phyloP scores from a whole-genome alignment of 164 flowering plant genomes.

The Euptelea pleiosperma region DNA sequence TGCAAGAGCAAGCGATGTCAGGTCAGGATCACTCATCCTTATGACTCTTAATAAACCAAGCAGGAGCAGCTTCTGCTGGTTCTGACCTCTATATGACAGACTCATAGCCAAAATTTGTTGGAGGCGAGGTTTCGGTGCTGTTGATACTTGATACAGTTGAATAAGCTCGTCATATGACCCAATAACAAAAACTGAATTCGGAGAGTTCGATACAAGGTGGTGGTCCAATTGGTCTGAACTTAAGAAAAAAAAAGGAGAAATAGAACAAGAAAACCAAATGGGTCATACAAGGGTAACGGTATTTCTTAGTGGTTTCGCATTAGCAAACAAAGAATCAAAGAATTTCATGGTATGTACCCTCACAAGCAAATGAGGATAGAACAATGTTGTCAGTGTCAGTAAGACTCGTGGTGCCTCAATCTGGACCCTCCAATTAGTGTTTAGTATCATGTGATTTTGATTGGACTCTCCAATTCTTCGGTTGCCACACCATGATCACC shows the following conservation, averaged over 20 bases:
- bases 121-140: conserved; percentile 70
- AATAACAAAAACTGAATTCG: conserved; percentile 51
- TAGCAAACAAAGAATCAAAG: too few species aligned
- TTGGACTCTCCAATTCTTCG: too few species aligned
- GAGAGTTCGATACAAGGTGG: conserved; percentile 70
- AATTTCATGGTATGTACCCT: too few species aligned
- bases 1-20: conserved; percentile 86
- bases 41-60: conserved; percentile 84
- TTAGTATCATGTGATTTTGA: too few species aligned
- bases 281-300: too few species aligned
- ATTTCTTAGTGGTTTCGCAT: too few species aligned
- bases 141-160: conserved; percentile 89
- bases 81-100: conserved; percentile 76
- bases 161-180: conserved; percentile 77
- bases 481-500: too few species aligned
- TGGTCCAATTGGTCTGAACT: conserved; percentile 62
- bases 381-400: too few species aligned
- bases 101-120: conserved; percentile 68
- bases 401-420: too few species aligned
- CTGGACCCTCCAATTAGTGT: too few species aligned
- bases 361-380: too few species aligned
- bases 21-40: conserved; percentile 81
- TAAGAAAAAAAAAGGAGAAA: conserved; percentile 4
- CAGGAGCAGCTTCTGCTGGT: conserved; percentile 59
- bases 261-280: too few species aligned